These are phyloP conservation scores for Nadsonia starkeyi-henricii DNA, from an alignment of 1,139 yeast genomes.

Conservation along the genomic window DNA sequence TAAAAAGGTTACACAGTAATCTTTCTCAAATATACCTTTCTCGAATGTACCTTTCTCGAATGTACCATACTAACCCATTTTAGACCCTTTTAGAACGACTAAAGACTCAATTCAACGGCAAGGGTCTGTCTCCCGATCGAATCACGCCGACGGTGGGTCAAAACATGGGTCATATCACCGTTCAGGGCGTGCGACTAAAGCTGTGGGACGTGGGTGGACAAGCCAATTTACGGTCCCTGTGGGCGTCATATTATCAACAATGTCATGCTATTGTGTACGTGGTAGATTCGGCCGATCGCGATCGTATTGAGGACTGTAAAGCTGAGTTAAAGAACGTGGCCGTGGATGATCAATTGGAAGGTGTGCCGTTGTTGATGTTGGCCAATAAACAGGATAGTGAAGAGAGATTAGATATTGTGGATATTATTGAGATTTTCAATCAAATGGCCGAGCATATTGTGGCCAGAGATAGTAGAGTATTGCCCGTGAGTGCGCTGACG, in stretches of 20 bases:
- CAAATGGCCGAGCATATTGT: slow-evolving; percentile 66
- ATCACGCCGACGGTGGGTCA: slow-evolving; percentile 68
- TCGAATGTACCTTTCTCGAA: too few species aligned
- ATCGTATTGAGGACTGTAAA: slow-evolving; percentile 71
- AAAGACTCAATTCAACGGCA: slow-evolving; percentile 34
- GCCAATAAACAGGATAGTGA: slow-evolving; percentile 92
- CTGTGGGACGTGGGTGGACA: slow-evolving; percentile 98
- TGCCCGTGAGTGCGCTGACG: slow-evolving; percentile 78
- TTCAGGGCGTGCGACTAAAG: slow-evolving; percentile 47
- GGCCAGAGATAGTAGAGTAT: slow-evolving; percentile 79
- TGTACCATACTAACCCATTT: background rate
- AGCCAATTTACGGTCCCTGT: slow-evolving; percentile 60
- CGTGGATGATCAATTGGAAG: slow-evolving; percentile 44
- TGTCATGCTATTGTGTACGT: slow-evolving; percentile 89
- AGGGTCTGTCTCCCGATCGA: slow-evolving; percentile 32
- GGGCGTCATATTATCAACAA: slow-evolving; percentile 74
- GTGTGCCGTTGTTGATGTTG: slow-evolving; percentile 82
- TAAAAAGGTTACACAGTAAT: too few species aligned
- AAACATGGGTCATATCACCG: slow-evolving; percentile 43
- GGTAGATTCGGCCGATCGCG: slow-evolving; percentile 80
- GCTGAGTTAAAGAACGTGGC: slow-evolving; percentile 39
- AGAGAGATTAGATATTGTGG: slow-evolving; percentile 64
- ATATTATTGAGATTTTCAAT: slow-evolving; percentile 70
- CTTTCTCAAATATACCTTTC: too few species aligned
- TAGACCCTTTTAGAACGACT: slow-evolving; percentile 51